Evolutionary conservation across 2,329 filamentous ascomycete species (phyloP), one percentile per base, ranked within the genome.

Genomic region (Cladobotryum protrusum): DNA sequence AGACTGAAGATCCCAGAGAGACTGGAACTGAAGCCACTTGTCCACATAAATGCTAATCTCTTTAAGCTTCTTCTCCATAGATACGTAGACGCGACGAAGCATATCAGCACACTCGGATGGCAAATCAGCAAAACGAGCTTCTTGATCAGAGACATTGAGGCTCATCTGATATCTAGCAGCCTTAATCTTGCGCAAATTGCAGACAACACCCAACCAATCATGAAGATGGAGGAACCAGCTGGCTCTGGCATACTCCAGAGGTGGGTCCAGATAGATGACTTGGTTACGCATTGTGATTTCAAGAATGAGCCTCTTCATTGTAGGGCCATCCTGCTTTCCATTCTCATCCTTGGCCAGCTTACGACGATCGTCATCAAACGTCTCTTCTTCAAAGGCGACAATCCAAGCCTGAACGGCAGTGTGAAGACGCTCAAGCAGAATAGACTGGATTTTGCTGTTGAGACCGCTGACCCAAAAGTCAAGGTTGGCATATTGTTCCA

Each of bases 11-110:
- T 99, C 93, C 93, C 93, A 99, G 1, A 99, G 78, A 6, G 92
- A 97, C 68, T 99, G 93, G 70, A 97, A 99, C 61, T 96, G 93
- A 42, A 99, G 77, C 93, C 93, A 99, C 68, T 97, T 95, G 65
- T 96, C 90, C 9, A 99, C 89, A 59, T 99, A 99, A 4, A 77
- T 76, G 35, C 87, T 82, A 32, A 97, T 89, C 40, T 87, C 83
- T 14, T 78, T 76, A 4, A 99, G 72, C 68, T 93, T 95, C 56
- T 81, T 82, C 67, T 97, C 91, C 9, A 99, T 81, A 0, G 86
- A 84, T 33, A 78, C 78, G 64, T 97, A 96, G 1, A 95, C 91
- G 53, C 85, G 79, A 42, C 83, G 80, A 17, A 99, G 78, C 50
- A 87, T 81, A 43, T 85, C 80, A 17, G 90, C 88, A 67, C 92